Base-by-base conservation (phyloP, 2,329 filamentous ascomycete genomes). In the Drechslerella dactyloides region DNA sequence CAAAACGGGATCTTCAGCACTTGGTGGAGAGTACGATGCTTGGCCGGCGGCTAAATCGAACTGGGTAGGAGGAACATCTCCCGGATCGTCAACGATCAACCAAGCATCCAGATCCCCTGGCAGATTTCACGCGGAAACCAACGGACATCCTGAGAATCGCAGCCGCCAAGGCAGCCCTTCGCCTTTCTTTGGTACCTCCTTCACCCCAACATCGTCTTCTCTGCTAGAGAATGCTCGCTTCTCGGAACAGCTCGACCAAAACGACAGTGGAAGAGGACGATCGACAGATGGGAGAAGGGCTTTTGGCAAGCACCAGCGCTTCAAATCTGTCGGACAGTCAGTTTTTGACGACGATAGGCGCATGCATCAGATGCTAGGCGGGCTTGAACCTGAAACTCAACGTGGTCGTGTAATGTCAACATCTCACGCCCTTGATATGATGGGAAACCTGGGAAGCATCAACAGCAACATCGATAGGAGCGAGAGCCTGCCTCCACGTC, bases 401-500 rank as follows among this genome's bases (percentile, higher is more conserved):
- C 75, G 75, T 64, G 75, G 75, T 42, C 74, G 75, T 54, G 75
- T 76, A 23, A 69, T 76, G 64, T 76, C 75, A 55, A 76, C 75
- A 17, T 73, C 75, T 44, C 75, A 74, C 58, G 75, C 73, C 17
- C 55, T 72, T 27, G 68, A 72, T 42, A 72, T 72, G 68, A 72
- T 72, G 60, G 66, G 66, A 19, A 65, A 35, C 30, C 46, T 72
- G 44, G 60, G 60, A 10, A 51, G 68, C 15, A 58, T 72, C 30
- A 55, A 59, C 56, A 60, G 55, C 60, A 72, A 72, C 60, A 75
- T 70, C 56, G 74, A 75, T 66, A 74, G 75, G 50, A 76, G 75
- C 60, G 75, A 76, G 65, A 76, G 75, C 52, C 74, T 76, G 59
- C 75, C 75, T 27, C 75, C 75, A 55, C 75, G 75, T 33, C 75